Percentiles rank a stretch among this genome's conserved stretches.
These are phyloP conservation scores for Lichtheimia corymbifera DNA, from an alignment of 371 early-diverging fungal species.

Conservation along the genomic window DNA sequence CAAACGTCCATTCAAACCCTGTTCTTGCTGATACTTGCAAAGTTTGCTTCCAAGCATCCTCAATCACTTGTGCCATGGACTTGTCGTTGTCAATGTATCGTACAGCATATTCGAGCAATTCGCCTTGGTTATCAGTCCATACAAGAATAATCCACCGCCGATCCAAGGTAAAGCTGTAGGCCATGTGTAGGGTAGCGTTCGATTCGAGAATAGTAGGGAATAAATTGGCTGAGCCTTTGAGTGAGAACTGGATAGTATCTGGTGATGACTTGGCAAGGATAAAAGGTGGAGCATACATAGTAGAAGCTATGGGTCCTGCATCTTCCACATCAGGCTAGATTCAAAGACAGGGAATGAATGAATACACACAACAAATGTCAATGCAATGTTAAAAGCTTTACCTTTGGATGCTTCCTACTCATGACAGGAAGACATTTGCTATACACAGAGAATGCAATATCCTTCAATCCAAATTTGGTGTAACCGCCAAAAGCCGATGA, in stretches of 20 bases:
- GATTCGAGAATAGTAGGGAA: conserved; percentile 36
- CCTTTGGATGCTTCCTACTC: conserved; percentile 26
- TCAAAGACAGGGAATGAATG: too few relatives aligned
- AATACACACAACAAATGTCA: background rate
- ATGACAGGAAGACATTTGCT: conserved; percentile 52
- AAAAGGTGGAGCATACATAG: conserved; percentile 56
- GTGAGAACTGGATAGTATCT: conserved; percentile 37
- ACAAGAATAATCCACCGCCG: conserved; percentile 57
- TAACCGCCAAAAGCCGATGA: conserved; percentile 55
- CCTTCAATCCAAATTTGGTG: conserved; percentile 56
- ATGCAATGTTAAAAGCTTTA: conserved; percentile 4
- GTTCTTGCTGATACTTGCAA: conserved; percentile 29
- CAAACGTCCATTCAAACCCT: conserved; percentile 44
- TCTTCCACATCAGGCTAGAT: conserved; percentile 16
- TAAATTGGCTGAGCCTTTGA: conserved; percentile 28
- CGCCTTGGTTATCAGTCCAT: conserved; percentile 64
- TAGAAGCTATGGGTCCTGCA: conserved; percentile 21
- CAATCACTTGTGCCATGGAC: conserved; percentile 21
- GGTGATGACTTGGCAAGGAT: conserved; percentile 50
- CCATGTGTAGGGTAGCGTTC: conserved; percentile 51
- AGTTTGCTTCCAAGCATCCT: conserved; percentile 47
- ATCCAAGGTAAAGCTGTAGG: conserved; percentile 61
- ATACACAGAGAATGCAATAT: conserved; percentile 67
- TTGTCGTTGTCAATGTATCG: conserved; percentile 14
- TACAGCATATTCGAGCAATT: conserved; percentile 51